Percentiles rank a stretch among this genome's conserved stretches.
Conservation (phyloP, 768 basidiomycete genomes). For the Mycena venus region DNA sequence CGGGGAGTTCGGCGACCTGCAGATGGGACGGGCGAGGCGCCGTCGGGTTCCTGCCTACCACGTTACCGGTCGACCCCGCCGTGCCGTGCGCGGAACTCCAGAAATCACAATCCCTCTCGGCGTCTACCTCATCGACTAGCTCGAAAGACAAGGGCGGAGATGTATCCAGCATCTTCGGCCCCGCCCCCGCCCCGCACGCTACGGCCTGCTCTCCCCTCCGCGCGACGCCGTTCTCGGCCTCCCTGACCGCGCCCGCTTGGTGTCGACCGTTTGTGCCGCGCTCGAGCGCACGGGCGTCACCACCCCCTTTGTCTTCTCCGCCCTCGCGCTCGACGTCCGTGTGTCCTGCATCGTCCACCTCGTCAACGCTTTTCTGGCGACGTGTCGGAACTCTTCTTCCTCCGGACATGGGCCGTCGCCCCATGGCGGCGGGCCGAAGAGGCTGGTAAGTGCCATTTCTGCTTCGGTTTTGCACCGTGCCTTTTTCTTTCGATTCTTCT, state of each 20-base stretch:
- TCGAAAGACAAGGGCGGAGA: no score
- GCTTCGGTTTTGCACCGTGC: constrained; percentile 6
- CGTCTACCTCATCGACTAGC: neutral
- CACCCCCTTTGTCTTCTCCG: constrained; percentile 93
- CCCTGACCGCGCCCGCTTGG: constrained; percentile 77
- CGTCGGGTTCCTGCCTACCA: no score
- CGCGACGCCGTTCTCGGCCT: constrained; percentile 58
- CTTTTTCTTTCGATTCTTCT: no score
- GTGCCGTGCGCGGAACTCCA: no score
- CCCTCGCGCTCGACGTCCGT: constrained; percentile 88
- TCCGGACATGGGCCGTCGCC: no score
- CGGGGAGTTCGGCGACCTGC: no score
- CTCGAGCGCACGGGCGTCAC: constrained; percentile 84
- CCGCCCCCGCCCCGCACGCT: constrained; percentile 34
- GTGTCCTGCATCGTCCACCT: constrained; percentile 80
- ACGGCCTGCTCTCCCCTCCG: constrained; percentile 68
- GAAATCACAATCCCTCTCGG: no score
- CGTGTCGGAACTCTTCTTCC: constrained; percentile 51
- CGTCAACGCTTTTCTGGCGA: constrained; percentile 82
- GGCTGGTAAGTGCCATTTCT: constrained; percentile 67
- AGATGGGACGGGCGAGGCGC: no score
- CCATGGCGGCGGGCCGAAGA: constrained; percentile 78
- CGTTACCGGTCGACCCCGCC: no score
- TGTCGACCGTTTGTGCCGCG: constrained; percentile 78
- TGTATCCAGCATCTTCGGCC: no score